Evolutionary conservation across 352 stramenopile genomes (phyloP), one percentile per base, ranked within the genome.

Genomic region (Blastocystis sp.): DNA sequence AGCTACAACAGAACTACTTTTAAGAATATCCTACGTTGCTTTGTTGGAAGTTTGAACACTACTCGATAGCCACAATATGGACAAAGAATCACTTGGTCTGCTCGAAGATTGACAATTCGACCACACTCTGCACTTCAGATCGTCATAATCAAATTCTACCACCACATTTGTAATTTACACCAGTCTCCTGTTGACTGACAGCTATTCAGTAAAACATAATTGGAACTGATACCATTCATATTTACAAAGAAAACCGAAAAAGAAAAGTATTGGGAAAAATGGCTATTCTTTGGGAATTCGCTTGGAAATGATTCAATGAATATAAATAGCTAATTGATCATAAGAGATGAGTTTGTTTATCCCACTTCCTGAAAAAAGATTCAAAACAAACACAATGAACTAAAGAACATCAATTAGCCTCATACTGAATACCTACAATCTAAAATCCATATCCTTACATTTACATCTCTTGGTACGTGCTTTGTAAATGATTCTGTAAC

Each of bases 401-500:
- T 84, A 84, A 84, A 84, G 24, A 44, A 84, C 70, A 24, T 44
- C 68, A 84, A 42, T 84, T 84, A 22, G 73, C 73, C 27, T 84
- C 73, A 44, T 84, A 84, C 48, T 84, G 73, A 66, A 84, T 84
- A 22, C 73, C 73, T 84, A 84, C 0, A 53, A 22, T 19, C 30
- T n/a, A 37, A 84, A 0, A 3, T 33, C 30, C 1, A 64, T 1
- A 13, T 17, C 66, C 1, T 30, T 37, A 68, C 1, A 17, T 19
- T 22, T 69, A 84, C 73, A 84, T 69, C 73, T 84, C 73, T 84
- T 66, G 2, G 73, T 84, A n/a, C 73, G 73, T 15, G 73, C 37
- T 44, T 84, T 84, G 73, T 84, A 84, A 19, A 84, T 56, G 59
- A 84, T 84, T 66, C 73, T 27, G 53, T 84, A 84, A 19, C 42